Evolutionary conservation across 441 rosid species (phyloP), one percentile per base, ranked within the genome.

Genomic region (Heliophila coronopifolia): DNA sequence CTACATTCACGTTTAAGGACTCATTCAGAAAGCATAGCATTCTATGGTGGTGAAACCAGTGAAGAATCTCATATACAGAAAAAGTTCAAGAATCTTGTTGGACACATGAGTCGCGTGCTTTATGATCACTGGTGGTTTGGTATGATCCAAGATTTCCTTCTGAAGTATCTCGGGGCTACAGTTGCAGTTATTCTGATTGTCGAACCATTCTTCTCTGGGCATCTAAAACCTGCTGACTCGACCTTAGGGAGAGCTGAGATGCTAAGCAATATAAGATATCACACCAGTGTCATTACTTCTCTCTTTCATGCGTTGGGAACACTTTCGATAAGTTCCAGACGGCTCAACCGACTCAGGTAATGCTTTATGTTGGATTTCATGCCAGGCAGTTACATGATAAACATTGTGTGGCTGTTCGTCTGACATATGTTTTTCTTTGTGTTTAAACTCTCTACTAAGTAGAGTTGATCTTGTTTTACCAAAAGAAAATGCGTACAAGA

Each of bases 121-220:
- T 91, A 84, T 50, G 93, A 93, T 18, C 90, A 89, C 61, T 93
- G 99, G 99, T 93, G 99, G 99, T 93, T 93, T 72, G 99, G 99
- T 71, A 93, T 93, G 97, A 84, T 93, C 69, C 97, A 93, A 44
- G 99, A 93, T 74, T 93, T 93, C 73, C 69, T 93, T 55, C 73
- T 86, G 67, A 93, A 93, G 74, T 93, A 93, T 75, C 93, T 93
- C 59, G 99, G 99, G 50, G 99, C 99, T 15, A 93, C 99, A 12
- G 86, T 93, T 51, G 93, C 99, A 46, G 96, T 86, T 58, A 53
- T 93, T 57, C 73, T 93, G 74, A 84, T 93, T 61, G 86, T 93
- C 37, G 99, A 89, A 72, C 99, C 99, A 33, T 93, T 94, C 75
- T 94, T 94, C 71, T 63, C 92, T 54, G 99, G 99, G 56, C 45